Conservation (phyloP, 192 early-diverging fungal species). For the Chytriomyces sp. region DNA sequence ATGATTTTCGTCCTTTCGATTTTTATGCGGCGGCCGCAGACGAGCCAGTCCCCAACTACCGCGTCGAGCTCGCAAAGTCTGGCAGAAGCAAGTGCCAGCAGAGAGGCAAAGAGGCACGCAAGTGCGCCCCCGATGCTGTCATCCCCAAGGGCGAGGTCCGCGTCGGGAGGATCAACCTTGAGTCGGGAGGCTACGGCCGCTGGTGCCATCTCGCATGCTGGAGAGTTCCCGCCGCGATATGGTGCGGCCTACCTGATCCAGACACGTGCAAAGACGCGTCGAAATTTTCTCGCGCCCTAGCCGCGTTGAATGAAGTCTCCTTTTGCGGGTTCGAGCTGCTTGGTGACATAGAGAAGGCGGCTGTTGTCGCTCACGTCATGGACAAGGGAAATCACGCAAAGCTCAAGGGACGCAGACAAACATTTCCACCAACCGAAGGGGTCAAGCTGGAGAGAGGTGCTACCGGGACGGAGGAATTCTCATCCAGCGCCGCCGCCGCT, state of each 20-base stretch:
- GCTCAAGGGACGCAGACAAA: too few relatives aligned
- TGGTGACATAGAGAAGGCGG: neutral
- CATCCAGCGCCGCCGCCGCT: neutral
- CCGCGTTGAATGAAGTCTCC: conserved; percentile 6
- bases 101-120: neutral
- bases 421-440: neutral
- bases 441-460: neutral
- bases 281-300: neutral
- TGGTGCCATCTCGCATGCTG: conserved; percentile 13
- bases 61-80: neutral
- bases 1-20: neutral
- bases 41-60: neutral
- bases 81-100: neutral
- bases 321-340: conserved; percentile 19
- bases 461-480: neutral
- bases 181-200: neutral
- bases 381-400: neutral
- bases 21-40: conserved; percentile 3
- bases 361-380: conserved; percentile 6
- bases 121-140: neutral
- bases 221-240: conserved; percentile 6
- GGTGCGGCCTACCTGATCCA: conserved; percentile 10
- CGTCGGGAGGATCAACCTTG: neutral
- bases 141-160: neutral
- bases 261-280: neutral